phyloP scores from a whole-genome alignment of 2,329 filamentous ascomycete genomes.

The Tricladium varicosporioides region DNA sequence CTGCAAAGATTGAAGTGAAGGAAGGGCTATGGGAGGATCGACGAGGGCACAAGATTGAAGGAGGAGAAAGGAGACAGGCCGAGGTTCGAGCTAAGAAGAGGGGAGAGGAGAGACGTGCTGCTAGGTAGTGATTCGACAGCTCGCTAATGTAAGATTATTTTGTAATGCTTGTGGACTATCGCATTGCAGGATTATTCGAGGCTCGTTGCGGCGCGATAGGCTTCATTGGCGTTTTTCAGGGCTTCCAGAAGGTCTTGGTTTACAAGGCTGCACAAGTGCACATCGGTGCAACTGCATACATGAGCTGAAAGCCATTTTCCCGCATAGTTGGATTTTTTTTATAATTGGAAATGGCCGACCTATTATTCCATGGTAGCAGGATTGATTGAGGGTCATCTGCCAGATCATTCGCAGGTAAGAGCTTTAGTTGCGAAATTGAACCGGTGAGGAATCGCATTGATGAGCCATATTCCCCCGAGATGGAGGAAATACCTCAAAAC shows the following conservation, averaged over 20 bases:
- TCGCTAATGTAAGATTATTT: slow-evolving; percentile 28
- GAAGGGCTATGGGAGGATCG: slow-evolving; percentile 94
- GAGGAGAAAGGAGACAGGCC: slow-evolving; percentile 85
- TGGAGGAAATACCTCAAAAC: not conserved
- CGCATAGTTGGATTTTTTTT: not conserved
- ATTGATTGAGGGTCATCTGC: not conserved
- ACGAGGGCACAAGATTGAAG: slow-evolving; percentile 88
- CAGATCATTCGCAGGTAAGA: not conserved
- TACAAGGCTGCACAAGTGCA: not conserved
- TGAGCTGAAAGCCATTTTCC: not conserved
- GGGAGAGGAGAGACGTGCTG: slow-evolving; percentile 59
- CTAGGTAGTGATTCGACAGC: slow-evolving; percentile 35
- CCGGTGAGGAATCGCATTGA: not conserved
- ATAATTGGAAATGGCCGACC: not conserved
- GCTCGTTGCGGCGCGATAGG: not conserved
- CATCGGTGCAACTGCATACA: not conserved
- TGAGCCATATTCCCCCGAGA: not conserved
- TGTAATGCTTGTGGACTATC: slow-evolving; percentile 6
- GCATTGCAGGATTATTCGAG: not conserved
- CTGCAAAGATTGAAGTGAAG: slow-evolving; percentile 65
- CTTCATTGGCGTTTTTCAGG: not conserved
- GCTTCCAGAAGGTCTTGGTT: not conserved
- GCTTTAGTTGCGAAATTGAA: not conserved
- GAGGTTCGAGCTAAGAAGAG: slow-evolving; percentile 86
- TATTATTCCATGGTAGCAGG: not conserved